phyloP scores from a whole-genome alignment of 441 rosid genomes.

The Metrosideros polymorpha region DNA sequence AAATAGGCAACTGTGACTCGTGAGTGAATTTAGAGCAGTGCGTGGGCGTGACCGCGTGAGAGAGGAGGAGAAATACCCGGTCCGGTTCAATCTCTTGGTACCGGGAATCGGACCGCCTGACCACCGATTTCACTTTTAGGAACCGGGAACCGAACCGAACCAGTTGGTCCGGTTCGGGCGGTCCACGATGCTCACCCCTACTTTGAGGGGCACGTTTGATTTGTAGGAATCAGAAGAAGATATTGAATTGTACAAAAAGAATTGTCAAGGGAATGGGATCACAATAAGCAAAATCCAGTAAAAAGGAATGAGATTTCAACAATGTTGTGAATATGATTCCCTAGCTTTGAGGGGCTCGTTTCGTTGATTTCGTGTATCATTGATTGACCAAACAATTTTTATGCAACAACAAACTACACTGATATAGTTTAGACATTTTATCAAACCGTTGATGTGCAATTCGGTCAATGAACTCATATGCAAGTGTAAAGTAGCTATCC shows the following conservation, averaged over 20 bases:
- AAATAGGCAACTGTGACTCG: too few species aligned
- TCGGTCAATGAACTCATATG: not conserved
- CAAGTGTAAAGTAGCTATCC: not conserved
- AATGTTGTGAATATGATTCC: not conserved
- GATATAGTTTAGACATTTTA: not conserved
- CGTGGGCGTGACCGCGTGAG: too few species aligned
- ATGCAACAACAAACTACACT: not conserved
- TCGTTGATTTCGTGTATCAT: not conserved
- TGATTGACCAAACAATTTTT: too few species aligned
- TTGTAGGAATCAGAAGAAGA: not conserved
- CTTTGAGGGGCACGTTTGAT: not conserved
- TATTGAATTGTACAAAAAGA: not conserved
- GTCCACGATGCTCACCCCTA: too few species aligned
- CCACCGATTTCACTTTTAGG: too few species aligned
- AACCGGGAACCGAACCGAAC: too few species aligned
- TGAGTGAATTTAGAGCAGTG: too few species aligned
- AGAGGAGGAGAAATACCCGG: too few species aligned
- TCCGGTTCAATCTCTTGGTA: too few species aligned
- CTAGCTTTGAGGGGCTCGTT: not conserved
- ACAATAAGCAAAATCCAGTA: not conserved
- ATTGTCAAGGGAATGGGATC: not conserved
- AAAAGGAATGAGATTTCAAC: not conserved
- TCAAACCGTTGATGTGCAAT: not conserved
- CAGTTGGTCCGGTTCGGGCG: too few species aligned
- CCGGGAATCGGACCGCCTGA: too few species aligned